These are phyloP conservation scores for Citeromyces hawaiiensis DNA, from an alignment of 1,139 yeast species.

Conservation along the genomic window DNA sequence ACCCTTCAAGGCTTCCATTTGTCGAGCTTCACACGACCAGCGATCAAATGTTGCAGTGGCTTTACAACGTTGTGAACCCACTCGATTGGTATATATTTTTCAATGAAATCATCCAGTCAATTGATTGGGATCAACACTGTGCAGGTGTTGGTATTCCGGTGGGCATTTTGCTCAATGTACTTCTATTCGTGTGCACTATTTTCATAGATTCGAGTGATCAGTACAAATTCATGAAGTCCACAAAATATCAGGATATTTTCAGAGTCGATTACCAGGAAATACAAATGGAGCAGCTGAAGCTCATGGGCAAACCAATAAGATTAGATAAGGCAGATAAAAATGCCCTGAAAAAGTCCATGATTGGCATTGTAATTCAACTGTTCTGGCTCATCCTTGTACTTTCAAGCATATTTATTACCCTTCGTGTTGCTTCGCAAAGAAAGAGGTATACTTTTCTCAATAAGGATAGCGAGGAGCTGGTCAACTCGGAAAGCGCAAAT, in stretches of 20 bases:
- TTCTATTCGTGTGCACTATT: neutral
- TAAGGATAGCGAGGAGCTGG: neutral
- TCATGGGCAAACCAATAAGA: neutral
- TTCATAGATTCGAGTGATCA: neutral
- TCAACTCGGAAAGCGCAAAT: constrained; percentile 1
- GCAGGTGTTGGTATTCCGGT: neutral
- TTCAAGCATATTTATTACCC: neutral
- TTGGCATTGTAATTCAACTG: neutral
- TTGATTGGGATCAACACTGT: neutral
- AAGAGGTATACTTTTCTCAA: neutral
- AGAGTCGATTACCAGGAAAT: neutral
- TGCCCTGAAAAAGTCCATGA: neutral
- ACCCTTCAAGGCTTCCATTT: no score
- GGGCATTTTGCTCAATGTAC: neutral
- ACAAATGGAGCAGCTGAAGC: neutral
- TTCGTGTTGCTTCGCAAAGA: neutral
- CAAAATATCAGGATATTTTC: neutral
- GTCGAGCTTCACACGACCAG: neutral
- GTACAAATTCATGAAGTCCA: neutral
- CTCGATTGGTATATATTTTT: neutral
- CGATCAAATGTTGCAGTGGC: neutral
- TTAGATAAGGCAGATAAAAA: neutral
- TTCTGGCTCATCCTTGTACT: neutral
- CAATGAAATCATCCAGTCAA: neutral
- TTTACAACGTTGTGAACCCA: neutral